phyloP scores from a whole-genome alignment of 495 filamentous ascomycete species.

The Ramalina intermedia region DNA sequence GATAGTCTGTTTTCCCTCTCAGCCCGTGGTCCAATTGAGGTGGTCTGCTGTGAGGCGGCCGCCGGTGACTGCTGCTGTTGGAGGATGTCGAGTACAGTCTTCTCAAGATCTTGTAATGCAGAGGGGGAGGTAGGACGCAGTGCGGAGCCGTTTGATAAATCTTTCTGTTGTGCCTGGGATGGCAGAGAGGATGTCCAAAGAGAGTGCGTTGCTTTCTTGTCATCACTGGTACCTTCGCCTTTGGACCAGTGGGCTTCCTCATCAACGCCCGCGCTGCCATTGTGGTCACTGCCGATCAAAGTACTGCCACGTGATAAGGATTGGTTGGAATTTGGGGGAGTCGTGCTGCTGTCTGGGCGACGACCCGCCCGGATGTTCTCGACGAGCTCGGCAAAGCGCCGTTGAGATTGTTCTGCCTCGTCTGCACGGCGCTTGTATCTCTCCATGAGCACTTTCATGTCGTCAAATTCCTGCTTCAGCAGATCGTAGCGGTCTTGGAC shows the following conservation, averaged over 20 bases:
- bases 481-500: conserved; percentile 35
- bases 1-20: too few relatives aligned
- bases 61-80: conserved; percentile 21
- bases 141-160: conserved; percentile 5
- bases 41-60: conserved; percentile 14
- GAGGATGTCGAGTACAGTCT: conserved; percentile 25
- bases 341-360: neutral
- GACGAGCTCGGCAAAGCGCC: conserved; percentile 78
- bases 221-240: neutral
- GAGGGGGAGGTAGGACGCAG: conserved; percentile 4
- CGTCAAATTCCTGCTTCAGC: conserved; percentile 71
- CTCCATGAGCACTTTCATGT: conserved; percentile 67
- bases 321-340: neutral
- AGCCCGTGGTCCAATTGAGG: conserved; percentile 13
- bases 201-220: neutral
- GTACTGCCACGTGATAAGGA: neutral
- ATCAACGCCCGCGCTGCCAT: neutral
- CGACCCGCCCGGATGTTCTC: conserved; percentile 47
- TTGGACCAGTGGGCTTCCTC: neutral
- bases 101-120: conserved; percentile 22
- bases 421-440: conserved; percentile 63
- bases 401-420: conserved; percentile 63
- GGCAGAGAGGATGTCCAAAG: neutral
- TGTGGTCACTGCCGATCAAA: neutral
- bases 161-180: neutral